Base-by-base conservation (phyloP, 2,329 filamentous ascomycete genomes). In the Drechslerella coelobrocha region DNA sequence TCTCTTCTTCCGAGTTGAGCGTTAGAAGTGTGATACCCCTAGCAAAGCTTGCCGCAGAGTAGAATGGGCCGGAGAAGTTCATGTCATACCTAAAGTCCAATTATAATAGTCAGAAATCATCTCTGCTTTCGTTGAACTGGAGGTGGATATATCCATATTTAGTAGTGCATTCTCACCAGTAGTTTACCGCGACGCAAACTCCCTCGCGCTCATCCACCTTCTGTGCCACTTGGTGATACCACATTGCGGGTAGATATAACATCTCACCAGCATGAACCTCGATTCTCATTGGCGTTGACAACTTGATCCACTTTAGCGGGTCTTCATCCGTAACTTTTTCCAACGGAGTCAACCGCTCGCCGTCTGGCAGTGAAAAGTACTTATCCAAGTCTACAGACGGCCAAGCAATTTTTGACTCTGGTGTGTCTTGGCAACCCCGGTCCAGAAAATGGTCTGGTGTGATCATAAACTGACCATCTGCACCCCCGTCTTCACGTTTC, bases 221-320 rank as follows among this genome's bases (percentile, higher is more conserved):
- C 17, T 94, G 90, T 5, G 84, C 86, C 2, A 94, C 90, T 77
- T 93, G 92, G 77, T 94, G 90, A 77, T 90, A 91, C 90, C 90
- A 94, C 82, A 92, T 84, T 4, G 89, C 87, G 5, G 90, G 90
- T 27, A 94, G 80, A 79, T 94, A 94, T 14, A 94, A 78, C 86
- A 94, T 90, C 77, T 94, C 90, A 0, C 90, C 90, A 8, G 86
- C 84, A 0, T 87, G 78, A 2, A 94, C 79, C 0, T 87, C 89
- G 0, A 92, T 86, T n/a, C 83, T 81, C 72, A 91, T 75, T 5
- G 89, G 87, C 51, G 79, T 79, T 0, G 85, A 85, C 9, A 87
- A 29, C 27, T 71, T 71, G 1, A 57, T 37, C 66, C 66, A 71
- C 24, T 63, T 63, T 75, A 91, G 88, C 0, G 90, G 89, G 0